Evolutionary conservation across 1,284 basidiomycete species (phyloP), one percentile per base, ranked within the genome.

Genomic region (Amylostereum chailletii): DNA sequence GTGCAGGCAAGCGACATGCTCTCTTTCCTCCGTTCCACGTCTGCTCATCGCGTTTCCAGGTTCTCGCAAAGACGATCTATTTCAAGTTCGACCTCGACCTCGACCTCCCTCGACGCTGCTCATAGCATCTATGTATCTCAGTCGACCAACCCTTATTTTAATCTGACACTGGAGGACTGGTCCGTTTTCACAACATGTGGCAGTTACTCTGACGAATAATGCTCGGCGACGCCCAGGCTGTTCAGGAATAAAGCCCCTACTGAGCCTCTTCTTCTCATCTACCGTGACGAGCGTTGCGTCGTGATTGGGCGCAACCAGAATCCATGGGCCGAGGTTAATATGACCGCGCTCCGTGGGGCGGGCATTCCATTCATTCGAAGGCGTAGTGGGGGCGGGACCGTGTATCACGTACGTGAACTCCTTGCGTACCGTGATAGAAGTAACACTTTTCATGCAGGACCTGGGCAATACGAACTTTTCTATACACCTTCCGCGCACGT

Each of bases 301-400:
- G 81, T 99, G 42, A 91, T 99, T 50, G 96, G 96, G 0, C 76
- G 95, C 46, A 96, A 98, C 65, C 95, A 99, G 74, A 98, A 98
- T 60, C 93, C 94, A 26, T 99, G 95, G 95, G 94, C 91, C 63
- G 96, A 99, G 66, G 84, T 94, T 52, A 94, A 96, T 59, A 71
- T 89, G 43, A 59, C 63, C 2, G 70, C 76, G 5, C 72, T 89
- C 32, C 59, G 65, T 7, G 58, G 65, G 5, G 65, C 71, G n/a
- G 71, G 69, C 2, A 75, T 95, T 7, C 89, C 90, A 0, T 86
- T 94, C 58, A 79, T 99, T 36, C 76, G 95, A 42, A 74, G 96
- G 53, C 75, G 90, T 51, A 94, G 91, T 56, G 96, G 96, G 8
- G 96, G 96, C n/a, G 96, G 96, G 5, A 90, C 96, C 0, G 96